Evolutionary conservation across 2,329 filamentous ascomycete species (phyloP), one percentile per base, ranked within the genome.

Genomic region (Metarhizium humberi): DNA sequence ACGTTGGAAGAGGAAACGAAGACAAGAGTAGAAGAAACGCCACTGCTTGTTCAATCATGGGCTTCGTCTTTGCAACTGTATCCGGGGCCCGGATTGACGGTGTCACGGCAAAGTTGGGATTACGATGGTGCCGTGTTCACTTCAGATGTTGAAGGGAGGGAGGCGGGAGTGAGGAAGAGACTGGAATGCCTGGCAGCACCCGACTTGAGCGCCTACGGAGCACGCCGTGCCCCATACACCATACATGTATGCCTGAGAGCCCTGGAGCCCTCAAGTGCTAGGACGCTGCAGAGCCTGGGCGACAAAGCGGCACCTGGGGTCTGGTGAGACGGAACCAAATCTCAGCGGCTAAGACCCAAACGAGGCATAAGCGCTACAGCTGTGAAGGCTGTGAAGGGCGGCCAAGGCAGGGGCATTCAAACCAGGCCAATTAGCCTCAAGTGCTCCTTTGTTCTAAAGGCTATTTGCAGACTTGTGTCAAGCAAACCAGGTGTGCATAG

Each of bases 1-100:
- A 20, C 18, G 58, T 75, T 60, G 45, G 30, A 13, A 20, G 42
- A 46, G 46, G 29, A 43, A 20, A 34, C 32, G 32, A 29, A 36
- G 45, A 40, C 14, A 38, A 25, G 32, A 42, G 29, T n/a, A 16
- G 10, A 16, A 49, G 34, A 25, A 8, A 20, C 11, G 6, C 10
- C n/a, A 8, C n/a, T 45, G 42, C n/a, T 45, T 45, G 16, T 6
- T 45, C 16, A 25, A 25, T 3, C 16, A 16, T 45, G 16, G 42
- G 11, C 18, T 45, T 20, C 4, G 6, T 45, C n/a, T 45, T 40
- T 16, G 25, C 29, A 11, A 38, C 50, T 53, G 51, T 30, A 5
- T 40, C 38, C 38, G 38, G 38, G 11, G 13, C 11, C 10, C 13
- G 38, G 10, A 51, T 16, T 40, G 38, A 40, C 38, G 38, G 38